Percentiles rank a stretch among this genome's conserved stretches.
phyloP scores from a whole-genome alignment of 768 basidiomycete species.

The Russula dissimulans region DNA sequence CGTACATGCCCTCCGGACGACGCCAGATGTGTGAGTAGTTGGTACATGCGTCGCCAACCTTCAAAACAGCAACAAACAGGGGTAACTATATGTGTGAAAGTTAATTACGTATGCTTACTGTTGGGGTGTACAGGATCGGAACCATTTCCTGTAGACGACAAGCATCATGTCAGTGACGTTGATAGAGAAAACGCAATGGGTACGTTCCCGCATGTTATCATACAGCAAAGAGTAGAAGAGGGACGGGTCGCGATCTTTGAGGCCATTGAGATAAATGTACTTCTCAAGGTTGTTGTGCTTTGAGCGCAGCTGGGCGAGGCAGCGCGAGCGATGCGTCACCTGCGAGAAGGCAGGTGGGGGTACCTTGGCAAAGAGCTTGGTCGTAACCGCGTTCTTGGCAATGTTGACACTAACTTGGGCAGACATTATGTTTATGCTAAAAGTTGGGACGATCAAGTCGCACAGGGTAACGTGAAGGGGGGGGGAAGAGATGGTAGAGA shows the following conservation, averaged over 20 bases:
- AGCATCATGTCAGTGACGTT: neutral
- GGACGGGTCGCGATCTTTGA: conserved; percentile 62
- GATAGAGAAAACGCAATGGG: neutral
- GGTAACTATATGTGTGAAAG: conserved; percentile 64
- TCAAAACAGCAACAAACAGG: conserved; percentile 23
- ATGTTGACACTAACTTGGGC: conserved; percentile 13
- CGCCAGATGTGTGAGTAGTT: conserved; percentile 21
- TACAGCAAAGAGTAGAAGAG: conserved; percentile 76
- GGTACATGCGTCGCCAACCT: conserved; percentile 20
- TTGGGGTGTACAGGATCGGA: conserved; percentile 87
- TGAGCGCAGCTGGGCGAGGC: conserved; percentile 59
- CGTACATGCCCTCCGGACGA: conserved; percentile 32
- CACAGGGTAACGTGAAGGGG: neutral
- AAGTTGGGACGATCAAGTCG: neutral
- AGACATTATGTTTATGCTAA: neutral
- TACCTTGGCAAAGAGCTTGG: conserved; percentile 14
- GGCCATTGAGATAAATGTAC: conserved; percentile 72
- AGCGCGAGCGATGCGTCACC: conserved; percentile 47
- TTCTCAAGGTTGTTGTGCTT: conserved; percentile 71
- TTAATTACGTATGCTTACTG: conserved; percentile 80
- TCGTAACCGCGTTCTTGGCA: conserved; percentile 2
- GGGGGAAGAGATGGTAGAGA: neutral
- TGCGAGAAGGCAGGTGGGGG: conserved; percentile 22
- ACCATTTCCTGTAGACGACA: conserved; percentile 37
- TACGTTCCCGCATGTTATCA: conserved; percentile 55